Evolutionary conservation across 768 basidiomycete genomes (phyloP), one percentile per base, ranked within the genome.

Genomic region (Termitomyces eurrhizus): DNA sequence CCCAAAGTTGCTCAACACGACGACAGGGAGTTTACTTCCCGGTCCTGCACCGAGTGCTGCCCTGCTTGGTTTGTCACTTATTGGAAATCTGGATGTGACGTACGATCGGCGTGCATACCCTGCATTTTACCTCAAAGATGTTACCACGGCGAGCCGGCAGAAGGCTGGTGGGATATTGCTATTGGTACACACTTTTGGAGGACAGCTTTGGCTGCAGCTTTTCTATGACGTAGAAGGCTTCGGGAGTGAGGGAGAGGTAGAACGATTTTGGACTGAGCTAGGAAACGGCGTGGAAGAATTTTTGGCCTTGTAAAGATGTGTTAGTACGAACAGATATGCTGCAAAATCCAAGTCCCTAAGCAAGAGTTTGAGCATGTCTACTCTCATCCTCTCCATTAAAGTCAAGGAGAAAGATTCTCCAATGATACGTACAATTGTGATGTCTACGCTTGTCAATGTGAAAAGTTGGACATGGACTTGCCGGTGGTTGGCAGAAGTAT

Each of bases 141-240:
- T 90, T 36, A 87, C 83, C 24, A 88, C 87, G 3, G 87, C 86
- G 24, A 85, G 82, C 14, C 74, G 87, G 21, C 87, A 88, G 67
- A 81, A 87, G 7, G 69, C 80, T 1, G 81, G 85, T 3, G 86
- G 81, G 2, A 78, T 87, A 70, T 73, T 89, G 39, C 71, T 89
- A 21, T 83, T 90, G 41, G 83, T 82, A 18, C 83, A 85, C 68
- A 83, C 83, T 4, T 84, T 82, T 67, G 79, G 73, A n/a, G 83
- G 81, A 18, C 79, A 79, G 68, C 73, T 90, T 36, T 88, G 82
- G 80, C 64, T 89, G 57, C 70, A 73, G 51, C 49, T 73, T 29
- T 73, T 69, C 52, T 74, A 66, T 66, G 73, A 74, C 55, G 56
- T 55, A 18, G 67, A 69, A 62, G 73, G 72, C 39, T 74, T 74